Evolutionary conservation across 192 early-diverging fungal genomes (phyloP).

Genomic region (Rhizoclosmatium globosum): DNA sequence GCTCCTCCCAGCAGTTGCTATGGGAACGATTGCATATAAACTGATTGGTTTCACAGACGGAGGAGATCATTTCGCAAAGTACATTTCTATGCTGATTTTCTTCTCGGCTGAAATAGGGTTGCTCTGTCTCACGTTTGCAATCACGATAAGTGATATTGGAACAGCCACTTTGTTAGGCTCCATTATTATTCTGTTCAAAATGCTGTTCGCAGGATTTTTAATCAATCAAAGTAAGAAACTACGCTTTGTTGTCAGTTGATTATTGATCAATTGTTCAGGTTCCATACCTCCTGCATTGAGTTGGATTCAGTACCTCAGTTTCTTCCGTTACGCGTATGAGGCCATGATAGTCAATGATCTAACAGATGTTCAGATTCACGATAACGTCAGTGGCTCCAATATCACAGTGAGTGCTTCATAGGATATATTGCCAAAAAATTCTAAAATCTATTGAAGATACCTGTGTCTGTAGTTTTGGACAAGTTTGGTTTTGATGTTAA

Average conservation of each 20-base stretch:
- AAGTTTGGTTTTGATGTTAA: constrained; percentile 60
- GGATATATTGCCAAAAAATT: not conserved
- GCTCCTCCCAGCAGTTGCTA: constrained; percentile 67
- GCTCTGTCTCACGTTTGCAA: constrained; percentile 67
- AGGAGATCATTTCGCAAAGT: constrained; percentile 61
- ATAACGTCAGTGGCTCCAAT: constrained; percentile 44
- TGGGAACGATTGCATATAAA: constrained; percentile 72
- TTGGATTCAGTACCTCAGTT: constrained; percentile 79
- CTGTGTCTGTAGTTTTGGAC: constrained; percentile 43
- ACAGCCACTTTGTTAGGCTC: constrained; percentile 69
- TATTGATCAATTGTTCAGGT: constrained; percentile 22
- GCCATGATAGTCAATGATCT: constrained; percentile 73
- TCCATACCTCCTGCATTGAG: constrained; percentile 61
- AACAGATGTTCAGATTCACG: constrained; percentile 39
- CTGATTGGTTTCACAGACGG: constrained; percentile 72
- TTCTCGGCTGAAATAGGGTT: constrained; percentile 70
- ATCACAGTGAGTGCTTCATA: constrained; percentile 39
- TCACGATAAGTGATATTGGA: constrained; percentile 62
- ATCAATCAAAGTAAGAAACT: constrained; percentile 64
- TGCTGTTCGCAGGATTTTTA: constrained; percentile 80
- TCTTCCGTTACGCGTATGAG: constrained; percentile 79
- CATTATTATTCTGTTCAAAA: constrained; percentile 74
- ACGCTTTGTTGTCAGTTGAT: not conserved
- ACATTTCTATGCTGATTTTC: constrained; percentile 67
- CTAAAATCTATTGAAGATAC: constrained; percentile 13